phyloP scores from a whole-genome alignment of 768 basidiomycete genomes.

The Pleurotus tuber-regium region DNA sequence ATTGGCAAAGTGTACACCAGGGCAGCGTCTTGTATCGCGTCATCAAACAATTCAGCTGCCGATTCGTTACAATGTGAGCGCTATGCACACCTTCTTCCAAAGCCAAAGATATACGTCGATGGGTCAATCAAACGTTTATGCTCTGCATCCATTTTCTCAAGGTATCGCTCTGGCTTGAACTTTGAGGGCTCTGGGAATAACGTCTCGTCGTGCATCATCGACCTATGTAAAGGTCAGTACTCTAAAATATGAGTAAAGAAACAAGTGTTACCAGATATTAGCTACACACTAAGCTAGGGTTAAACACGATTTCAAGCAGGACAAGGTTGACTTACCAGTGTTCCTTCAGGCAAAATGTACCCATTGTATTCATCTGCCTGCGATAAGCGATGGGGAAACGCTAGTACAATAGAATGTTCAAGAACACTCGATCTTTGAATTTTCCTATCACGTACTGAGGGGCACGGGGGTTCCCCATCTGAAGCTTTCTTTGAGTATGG shows the following conservation, averaged over 20 bases:
- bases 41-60: too few species aligned
- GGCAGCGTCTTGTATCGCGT: too few species aligned
- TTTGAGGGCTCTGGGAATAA: constrained; percentile 23
- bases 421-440: neutral
- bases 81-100: neutral
- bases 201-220: constrained; percentile 23
- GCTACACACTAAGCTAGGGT: too few species aligned
- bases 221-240: too few species aligned
- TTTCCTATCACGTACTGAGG: neutral
- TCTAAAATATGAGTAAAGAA: too few species aligned
- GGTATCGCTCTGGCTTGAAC: constrained; percentile 28
- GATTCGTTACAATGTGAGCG: too few species aligned
- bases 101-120: neutral
- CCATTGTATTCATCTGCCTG: constrained; percentile 23
- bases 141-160: too few species aligned
- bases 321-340: too few species aligned
- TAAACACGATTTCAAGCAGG: too few species aligned
- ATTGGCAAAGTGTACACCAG: too few species aligned
- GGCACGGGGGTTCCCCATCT: neutral
- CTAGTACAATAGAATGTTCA: neutral
- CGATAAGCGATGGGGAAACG: constrained; percentile 12
- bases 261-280: constrained; percentile 10
- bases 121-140: neutral
- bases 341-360: neutral
- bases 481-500: neutral